These are phyloP conservation scores for Cetraspora pellucida DNA, from an alignment of 192 early-diverging fungal genomes.

Conservation along the genomic window DNA sequence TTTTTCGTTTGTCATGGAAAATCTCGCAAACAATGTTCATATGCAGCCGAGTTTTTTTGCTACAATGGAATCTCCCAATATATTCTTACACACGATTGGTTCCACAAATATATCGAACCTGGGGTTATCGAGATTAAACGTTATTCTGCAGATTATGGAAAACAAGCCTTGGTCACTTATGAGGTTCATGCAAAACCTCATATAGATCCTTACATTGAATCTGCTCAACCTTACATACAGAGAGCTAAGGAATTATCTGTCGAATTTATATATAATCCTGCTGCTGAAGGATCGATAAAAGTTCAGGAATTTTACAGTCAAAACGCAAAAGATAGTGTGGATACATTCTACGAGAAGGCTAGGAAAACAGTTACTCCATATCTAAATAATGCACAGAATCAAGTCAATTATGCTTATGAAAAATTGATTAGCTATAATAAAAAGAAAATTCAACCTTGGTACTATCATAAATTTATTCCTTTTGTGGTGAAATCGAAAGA, in stretches of 20 bases:
- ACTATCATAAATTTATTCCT: background rate
- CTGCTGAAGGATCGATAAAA: background rate
- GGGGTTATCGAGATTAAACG: background rate
- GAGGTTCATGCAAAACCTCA: constrained; percentile 13
- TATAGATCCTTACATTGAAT: background rate
- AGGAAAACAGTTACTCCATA: background rate
- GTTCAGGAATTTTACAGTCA: background rate
- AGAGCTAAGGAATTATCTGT: background rate
- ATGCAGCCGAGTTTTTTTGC: background rate
- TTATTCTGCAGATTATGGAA: background rate
- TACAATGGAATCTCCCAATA: constrained; percentile 22
- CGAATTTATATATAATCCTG: constrained; percentile 17
- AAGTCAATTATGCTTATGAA: background rate
- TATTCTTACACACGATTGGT: constrained; percentile 20
- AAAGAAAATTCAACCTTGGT: constrained; percentile 4
- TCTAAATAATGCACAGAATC: background rate
- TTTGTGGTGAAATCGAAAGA: background rate
- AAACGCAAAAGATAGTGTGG: constrained; percentile 13
- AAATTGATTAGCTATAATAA: background rate
- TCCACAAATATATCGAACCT: constrained; percentile 19
- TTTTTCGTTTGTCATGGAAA: constrained; percentile 3
- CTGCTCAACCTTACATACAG: background rate
- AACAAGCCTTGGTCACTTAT: background rate
- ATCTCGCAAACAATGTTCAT: constrained; percentile 6
- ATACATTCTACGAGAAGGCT: constrained; percentile 1